phyloP scores from a whole-genome alignment of 2,329 filamentous ascomycete species.

The Hortaea sp. region DNA sequence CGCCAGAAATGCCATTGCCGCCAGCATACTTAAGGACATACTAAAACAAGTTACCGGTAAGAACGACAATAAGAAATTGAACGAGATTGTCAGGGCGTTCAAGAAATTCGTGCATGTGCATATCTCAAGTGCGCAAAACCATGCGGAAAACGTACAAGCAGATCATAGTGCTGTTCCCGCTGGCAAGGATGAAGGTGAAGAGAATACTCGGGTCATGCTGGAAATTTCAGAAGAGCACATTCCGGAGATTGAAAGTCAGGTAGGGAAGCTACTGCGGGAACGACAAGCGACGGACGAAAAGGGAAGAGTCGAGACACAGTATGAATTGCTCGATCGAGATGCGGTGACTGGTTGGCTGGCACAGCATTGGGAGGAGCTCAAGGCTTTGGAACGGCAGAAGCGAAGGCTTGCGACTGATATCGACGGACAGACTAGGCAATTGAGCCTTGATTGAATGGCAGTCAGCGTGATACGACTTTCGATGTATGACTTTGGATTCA shows the following conservation, averaged over 20 bases:
- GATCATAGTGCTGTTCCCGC: no score
- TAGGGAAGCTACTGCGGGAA: constrained; percentile 6
- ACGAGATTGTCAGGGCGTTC: constrained; percentile 20
- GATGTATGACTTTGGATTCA: no score
- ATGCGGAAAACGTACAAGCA: neutral
- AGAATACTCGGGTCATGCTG: constrained; percentile 1
- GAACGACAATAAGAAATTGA: constrained; percentile 10
- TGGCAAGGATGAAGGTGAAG: neutral
- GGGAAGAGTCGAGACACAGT: neutral
- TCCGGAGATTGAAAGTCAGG: no score
- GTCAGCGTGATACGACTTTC: no score
- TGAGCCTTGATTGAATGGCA: neutral
- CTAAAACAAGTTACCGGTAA: constrained; percentile 8
- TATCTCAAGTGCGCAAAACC: neutral
- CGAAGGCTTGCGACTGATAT: neutral
- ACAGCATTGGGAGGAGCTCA: constrained; percentile 19
- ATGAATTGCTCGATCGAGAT: constrained; percentile 6
- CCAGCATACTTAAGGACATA: constrained; percentile 13
- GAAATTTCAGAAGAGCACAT: constrained; percentile 7
- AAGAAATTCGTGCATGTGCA: neutral
- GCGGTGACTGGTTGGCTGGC: constrained; percentile 12
- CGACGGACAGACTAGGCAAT: neutral
- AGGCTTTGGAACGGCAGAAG: constrained; percentile 9
- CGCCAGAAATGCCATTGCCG: constrained; percentile 14
- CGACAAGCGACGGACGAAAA: constrained; percentile 2